Evolutionary conservation across 108 stramenopile genomes (phyloP), one percentile per base, ranked within the genome.

Genomic region (Tribonema minus): DNA sequence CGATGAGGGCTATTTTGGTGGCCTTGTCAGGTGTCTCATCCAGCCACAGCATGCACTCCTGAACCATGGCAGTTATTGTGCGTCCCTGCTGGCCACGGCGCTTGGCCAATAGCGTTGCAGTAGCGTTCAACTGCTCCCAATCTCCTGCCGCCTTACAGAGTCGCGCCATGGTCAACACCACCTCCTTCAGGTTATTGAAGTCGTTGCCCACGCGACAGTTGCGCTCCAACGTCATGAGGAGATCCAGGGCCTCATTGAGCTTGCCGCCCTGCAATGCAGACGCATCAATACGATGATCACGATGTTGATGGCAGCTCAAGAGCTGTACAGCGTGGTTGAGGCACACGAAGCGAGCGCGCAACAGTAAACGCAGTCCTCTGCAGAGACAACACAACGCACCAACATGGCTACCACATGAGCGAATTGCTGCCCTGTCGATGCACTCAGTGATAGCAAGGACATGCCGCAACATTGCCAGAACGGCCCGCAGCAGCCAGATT

Each of bases 1-100:
- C 88, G 3, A 99, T 89, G 29, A 99, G 86, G 29, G 84, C 78
- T 64, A 93, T 82, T 39, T 92, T 84, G 5, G 67, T 61, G 23
- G 72, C 84, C 34, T 36, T 76, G 65, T 64, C 71, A 25, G 86
- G 82, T 35, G 75, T 62, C 30, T 76, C 72, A 28, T 86, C 86
- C 36, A 86, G 37, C 81, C 84, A 86, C 27, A 33, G 37, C 70
- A 71, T 71, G 5, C 46, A 54, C 20, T 54, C 46, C 46, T 54
- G 67, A n/a, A 85, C 86, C 83, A 85, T 85, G 20, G 85, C 81
- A 2, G 82, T 80, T 15, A 85, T 67, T 23, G 84, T 46, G 39
- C 34, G 41, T 38, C 85, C 79, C 61, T 86, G 64, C 85, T 88
- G 87, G 41, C 82, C 71, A 25, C 86, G 73, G 39, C 87, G 61